Percentiles rank a stretch among this genome's conserved stretches.
These are phyloP conservation scores for Magnusiomyces clavatus DNA, from an alignment of 1,139 yeast species.

Conservation along the genomic window DNA sequence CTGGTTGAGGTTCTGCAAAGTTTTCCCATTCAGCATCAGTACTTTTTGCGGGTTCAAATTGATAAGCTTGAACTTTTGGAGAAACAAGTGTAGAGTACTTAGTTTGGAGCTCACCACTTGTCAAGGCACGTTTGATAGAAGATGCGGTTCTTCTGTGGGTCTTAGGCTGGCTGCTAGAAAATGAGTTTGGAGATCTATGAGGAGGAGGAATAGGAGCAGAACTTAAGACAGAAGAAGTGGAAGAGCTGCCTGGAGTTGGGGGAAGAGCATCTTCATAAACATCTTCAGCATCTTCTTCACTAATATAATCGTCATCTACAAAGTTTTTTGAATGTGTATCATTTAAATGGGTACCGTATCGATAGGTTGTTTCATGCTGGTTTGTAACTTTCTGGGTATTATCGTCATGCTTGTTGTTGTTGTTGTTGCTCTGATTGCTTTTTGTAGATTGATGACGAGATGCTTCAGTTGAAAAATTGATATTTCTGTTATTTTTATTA, in stretches of 20 bases:
- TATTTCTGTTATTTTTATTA: neutral
- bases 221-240: too few species aligned
- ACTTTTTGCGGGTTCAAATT: neutral
- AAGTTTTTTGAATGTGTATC: too few species aligned
- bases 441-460: too few species aligned
- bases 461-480: neutral
- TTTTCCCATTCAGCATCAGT: neutral
- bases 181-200: neutral
- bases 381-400: too few species aligned
- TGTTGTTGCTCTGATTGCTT: too few species aligned
- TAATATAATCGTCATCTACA: neutral
- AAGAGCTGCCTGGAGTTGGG: too few species aligned
- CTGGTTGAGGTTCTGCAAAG: neutral
- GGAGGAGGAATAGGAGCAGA: neutral
- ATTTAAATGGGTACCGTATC: too few species aligned
- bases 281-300: neutral
- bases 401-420: too few species aligned
- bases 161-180: neutral
- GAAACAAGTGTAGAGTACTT: slow-evolving; percentile 16
- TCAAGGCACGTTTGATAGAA: slow-evolving; percentile 15
- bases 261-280: neutral
- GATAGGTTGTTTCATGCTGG: too few species aligned
- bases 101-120: slow-evolving; percentile 14
- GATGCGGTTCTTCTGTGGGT: slow-evolving; percentile 9
- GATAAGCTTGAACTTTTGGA: neutral